Evolutionary conservation across 805 yeast species (phyloP).

Genomic region (Sugiyamaella smithiae): DNA sequence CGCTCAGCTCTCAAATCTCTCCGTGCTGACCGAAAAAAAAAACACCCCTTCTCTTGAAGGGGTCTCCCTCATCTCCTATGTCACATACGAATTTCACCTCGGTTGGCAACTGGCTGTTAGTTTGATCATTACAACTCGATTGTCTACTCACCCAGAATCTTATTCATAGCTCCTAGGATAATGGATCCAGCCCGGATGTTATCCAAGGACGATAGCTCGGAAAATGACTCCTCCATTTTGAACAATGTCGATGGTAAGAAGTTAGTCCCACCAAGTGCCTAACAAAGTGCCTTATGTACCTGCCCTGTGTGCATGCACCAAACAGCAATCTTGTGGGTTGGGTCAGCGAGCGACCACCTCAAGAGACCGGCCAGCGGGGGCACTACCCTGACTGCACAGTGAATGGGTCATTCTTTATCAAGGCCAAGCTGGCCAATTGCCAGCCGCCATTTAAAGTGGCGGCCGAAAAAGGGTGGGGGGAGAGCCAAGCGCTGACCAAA

Average conservation of each 20-base stretch:
- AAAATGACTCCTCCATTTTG: constrained; percentile 31
- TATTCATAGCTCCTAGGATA: constrained; percentile 52
- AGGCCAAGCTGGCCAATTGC: neutral
- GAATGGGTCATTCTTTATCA: neutral
- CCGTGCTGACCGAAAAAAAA: too few relatives aligned
- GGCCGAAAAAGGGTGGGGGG: neutral
- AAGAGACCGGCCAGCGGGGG: too few relatives aligned
- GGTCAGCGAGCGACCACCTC: neutral
- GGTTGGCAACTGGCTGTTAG: constrained; percentile 38
- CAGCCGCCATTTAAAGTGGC: neutral
- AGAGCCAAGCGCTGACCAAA: neutral
- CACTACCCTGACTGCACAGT: too few relatives aligned
- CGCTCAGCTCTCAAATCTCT: too few relatives aligned
- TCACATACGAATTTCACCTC: constrained; percentile 41
- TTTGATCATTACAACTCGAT: constrained; percentile 5
- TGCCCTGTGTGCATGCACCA: neutral
- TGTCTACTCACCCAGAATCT: constrained; percentile 37
- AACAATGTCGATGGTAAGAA: neutral
- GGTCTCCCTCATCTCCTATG: too few relatives aligned
- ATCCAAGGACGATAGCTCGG: constrained; percentile 34
- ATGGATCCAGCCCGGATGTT: constrained; percentile 38
- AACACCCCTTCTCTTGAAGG: too few relatives aligned
- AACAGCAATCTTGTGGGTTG: constrained; percentile 6
- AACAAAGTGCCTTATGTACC: constrained; percentile 2
- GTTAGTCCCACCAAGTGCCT: constrained; percentile 4